These are phyloP conservation scores for Delphinella strobiligena DNA, from an alignment of 2,329 filamentous ascomycete genomes.

Conservation along the genomic window DNA sequence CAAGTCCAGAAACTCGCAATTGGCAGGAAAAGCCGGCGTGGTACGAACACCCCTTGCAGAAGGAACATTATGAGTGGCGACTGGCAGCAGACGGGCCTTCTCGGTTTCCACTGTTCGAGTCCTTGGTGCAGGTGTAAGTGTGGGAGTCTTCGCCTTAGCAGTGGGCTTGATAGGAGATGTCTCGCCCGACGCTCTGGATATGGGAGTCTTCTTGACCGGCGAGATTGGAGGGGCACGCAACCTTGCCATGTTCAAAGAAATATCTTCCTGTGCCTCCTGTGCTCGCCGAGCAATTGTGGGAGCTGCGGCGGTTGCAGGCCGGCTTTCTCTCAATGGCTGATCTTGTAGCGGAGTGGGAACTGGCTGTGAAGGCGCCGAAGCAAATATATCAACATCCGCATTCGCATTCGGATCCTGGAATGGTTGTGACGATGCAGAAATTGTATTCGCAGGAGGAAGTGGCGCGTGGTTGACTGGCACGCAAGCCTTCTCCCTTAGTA, in stretches of 20 bases:
- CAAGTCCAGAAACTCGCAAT: constrained; percentile 23
- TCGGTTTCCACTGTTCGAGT: not conserved
- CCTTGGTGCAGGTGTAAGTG: not conserved
- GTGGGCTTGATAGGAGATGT: constrained; percentile 12
- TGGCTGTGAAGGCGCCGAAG: not conserved
- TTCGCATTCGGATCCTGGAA: constrained; percentile 1
- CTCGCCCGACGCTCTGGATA: no score
- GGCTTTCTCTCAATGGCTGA: not conserved
- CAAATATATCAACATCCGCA: not conserved
- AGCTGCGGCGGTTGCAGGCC: not conserved
- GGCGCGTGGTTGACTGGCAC: constrained; percentile 22
- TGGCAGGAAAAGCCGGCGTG: constrained; percentile 5
- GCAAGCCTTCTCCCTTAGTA: constrained; percentile 33
- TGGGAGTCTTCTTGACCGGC: no score
- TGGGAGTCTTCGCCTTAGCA: not conserved
- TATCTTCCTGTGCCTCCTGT: not conserved
- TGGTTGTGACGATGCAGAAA: not conserved
- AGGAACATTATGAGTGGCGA: not conserved
- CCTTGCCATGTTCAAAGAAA: constrained; percentile 28
- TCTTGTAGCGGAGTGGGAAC: not conserved
- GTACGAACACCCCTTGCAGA: not conserved
- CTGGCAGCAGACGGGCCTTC: constrained; percentile 2
- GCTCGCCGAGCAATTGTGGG: not conserved
- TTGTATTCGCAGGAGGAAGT: constrained; percentile 1
- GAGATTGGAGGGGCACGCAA: constrained; percentile 31